Evolutionary conservation across 148 eudicot genomes (phyloP).

Genomic region (Suaeda aralocaspica): DNA sequence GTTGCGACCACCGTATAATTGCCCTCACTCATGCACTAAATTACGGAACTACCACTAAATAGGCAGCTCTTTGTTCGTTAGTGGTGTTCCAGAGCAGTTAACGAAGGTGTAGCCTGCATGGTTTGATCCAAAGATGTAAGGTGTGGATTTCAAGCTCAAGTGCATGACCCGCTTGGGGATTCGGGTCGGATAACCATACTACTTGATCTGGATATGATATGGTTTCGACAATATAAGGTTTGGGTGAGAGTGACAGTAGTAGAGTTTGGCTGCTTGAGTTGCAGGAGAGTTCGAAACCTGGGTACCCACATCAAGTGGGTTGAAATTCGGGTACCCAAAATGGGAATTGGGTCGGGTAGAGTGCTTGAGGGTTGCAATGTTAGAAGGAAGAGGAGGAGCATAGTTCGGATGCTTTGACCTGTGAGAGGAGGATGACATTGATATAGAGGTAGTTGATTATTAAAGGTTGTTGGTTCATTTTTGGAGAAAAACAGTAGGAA

Average conservation of each 20-base stretch:
- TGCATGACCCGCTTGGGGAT: conserved; percentile 30
- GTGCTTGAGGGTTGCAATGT: conserved; percentile 32
- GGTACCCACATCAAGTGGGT: conserved; percentile 41
- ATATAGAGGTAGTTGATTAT: conserved; percentile 6
- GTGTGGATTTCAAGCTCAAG: conserved; percentile 25
- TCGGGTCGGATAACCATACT: conserved; percentile 51
- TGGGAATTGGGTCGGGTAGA: conserved; percentile 53
- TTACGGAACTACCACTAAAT: neutral
- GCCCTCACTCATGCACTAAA: conserved; percentile 35
- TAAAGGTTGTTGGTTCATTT: neutral
- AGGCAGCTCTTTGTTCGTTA: neutral
- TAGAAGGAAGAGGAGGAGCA: conserved; percentile 38
- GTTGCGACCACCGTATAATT: conserved; percentile 31
- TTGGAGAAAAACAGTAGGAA: neutral
- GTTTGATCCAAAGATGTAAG: conserved; percentile 22
- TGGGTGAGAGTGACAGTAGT: conserved; percentile 39
- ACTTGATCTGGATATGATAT: conserved; percentile 43
- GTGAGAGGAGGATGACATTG: conserved; percentile 6
- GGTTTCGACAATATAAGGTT: conserved; percentile 26
- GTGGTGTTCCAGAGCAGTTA: conserved; percentile 38
- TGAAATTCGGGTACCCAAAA: conserved; percentile 36
- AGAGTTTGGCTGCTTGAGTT: conserved; percentile 32
- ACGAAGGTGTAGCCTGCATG: conserved; percentile 25
- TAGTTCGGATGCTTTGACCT: neutral
- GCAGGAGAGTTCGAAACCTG: conserved; percentile 61